These are phyloP conservation scores for Endoconidiophora polonica DNA, from an alignment of 2,329 filamentous ascomycete genomes.

Conservation along the genomic window DNA sequence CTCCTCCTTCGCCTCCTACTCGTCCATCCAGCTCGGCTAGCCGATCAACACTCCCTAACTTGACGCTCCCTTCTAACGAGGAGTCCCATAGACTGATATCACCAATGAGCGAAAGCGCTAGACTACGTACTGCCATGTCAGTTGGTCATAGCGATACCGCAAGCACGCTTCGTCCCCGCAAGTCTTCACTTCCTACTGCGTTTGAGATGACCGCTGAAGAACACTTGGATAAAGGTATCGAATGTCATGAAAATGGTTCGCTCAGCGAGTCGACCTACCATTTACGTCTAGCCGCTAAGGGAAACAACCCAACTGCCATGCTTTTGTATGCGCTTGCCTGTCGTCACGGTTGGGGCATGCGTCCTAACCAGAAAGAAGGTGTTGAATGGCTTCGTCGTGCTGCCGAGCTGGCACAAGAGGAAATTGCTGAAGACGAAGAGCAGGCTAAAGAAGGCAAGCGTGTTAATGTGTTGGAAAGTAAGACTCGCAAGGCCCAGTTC, in stretches of 20 bases:
- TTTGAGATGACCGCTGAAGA: conserved; percentile 69
- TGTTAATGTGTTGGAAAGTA: conserved; percentile 52
- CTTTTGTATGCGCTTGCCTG: conserved; percentile 88
- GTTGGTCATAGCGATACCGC: conserved; percentile 31
- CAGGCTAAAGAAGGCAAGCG: conserved; percentile 43
- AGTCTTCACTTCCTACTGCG: conserved; percentile 35
- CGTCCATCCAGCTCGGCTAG: conserved; percentile 41
- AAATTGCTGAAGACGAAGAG: conserved; percentile 70
- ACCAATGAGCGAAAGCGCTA: conserved; percentile 21
- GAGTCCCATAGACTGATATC: conserved; percentile 28
- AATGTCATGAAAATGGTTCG: conserved; percentile 72
- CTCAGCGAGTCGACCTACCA: conserved; percentile 94
- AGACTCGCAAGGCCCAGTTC: conserved; percentile 80
- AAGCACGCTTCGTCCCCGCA: conserved; percentile 30
- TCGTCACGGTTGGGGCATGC: conserved; percentile 95
- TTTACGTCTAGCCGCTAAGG: conserved; percentile 70
- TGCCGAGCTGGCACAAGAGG: conserved; percentile 64
- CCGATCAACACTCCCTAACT: conserved; percentile 23
- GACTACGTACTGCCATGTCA: conserved; percentile 31
- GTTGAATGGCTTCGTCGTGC: conserved; percentile 86
- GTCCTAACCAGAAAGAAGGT: conserved; percentile 74
- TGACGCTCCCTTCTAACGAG: conserved; percentile 32
- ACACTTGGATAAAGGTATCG: conserved; percentile 77
- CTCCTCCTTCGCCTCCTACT: conserved; percentile 44
- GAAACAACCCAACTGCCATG: conserved; percentile 85